Conservation (phyloP, 768 basidiomycete genomes). For the Phlebiopsis gigantea region DNA sequence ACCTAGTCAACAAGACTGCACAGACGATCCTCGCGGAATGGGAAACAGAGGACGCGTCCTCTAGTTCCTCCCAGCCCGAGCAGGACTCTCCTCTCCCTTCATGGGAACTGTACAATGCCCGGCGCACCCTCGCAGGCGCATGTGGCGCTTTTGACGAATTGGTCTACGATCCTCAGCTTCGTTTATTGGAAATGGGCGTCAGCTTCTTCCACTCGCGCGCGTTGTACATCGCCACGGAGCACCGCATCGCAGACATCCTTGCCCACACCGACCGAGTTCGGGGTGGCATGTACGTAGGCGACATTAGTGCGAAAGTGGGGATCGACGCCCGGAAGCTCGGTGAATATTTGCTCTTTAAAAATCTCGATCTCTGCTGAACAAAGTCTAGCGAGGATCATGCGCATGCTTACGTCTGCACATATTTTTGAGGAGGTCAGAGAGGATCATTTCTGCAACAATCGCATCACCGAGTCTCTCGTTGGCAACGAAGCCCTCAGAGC, state of each 20-base stretch:
- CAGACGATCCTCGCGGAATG: neutral
- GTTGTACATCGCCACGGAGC: conserved; percentile 1
- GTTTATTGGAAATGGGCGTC: neutral
- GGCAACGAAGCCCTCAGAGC: neutral
- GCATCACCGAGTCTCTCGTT: neutral
- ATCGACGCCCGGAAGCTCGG: neutral
- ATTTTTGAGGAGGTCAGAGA: neutral
- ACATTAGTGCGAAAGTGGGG: neutral
- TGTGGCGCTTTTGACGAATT: neutral
- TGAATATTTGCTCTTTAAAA: neutral
- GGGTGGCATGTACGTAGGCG: neutral
- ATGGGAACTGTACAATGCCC: neutral
- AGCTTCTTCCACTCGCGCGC: conserved; percentile 1
- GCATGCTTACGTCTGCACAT: neutral
- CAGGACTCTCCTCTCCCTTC: neutral
- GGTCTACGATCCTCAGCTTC: neutral
- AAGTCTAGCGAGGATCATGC: neutral
- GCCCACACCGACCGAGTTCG: neutral
- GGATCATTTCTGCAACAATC: conserved; percentile 2
- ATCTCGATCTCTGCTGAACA: neutral
- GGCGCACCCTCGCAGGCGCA: neutral
- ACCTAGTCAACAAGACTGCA: neutral
- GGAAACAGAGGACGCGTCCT: neutral
- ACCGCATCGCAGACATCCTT: conserved; percentile 6
- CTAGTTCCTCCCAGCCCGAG: neutral